Base-by-base conservation (phyloP, 306 rosid species). In the Cyamopsis tetragonoloba region DNA sequence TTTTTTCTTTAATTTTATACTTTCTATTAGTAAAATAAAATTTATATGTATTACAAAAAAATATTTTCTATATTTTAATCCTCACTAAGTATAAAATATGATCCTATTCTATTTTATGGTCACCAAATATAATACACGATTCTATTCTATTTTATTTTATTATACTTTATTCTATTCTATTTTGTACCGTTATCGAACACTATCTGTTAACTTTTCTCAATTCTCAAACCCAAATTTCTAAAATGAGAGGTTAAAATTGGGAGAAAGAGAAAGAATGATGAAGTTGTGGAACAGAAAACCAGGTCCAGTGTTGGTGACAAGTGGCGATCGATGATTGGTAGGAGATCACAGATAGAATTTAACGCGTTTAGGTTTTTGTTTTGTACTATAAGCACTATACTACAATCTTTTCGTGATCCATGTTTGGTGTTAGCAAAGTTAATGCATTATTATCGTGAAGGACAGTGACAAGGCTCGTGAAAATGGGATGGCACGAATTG, bases 401-500 rank as follows among this genome's bases (percentile, higher is more conserved):
- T 43, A 51, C 54, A 74, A 66, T 49, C 83, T 86, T 86, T 89
- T 81, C 88, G 88, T 79, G 91, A 84, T 23, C 73, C 62, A 54
- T 68, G 64, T 74, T 68, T 60, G 79, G 79, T 60, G 74, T 68
- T 80, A 51, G 51, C 76, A 80, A 47, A 13, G n/a, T n/a, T 58
- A 73, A 56, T 23, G 81, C 63, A 80, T 75, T 71, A 80, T 75
- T 71, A 81, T 79, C 77, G 44, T 57, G 86, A 79, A 57, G 78
- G 86, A 87, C 86, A 74, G 82, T 68, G 93, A 72, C 89, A 82
- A 89, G 70, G 81, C 95, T 89, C 98, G 96, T 92, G 98, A 87
- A 50, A 62, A 47, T 83, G 87, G 85, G 58, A 47, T 83, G 87
- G 85, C 81, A 82, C 24, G 13, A 13, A 34, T 46, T 20, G 92